Conservation (phyloP, 1,284 basidiomycete species). For the Termitomyces sp. region DNA sequence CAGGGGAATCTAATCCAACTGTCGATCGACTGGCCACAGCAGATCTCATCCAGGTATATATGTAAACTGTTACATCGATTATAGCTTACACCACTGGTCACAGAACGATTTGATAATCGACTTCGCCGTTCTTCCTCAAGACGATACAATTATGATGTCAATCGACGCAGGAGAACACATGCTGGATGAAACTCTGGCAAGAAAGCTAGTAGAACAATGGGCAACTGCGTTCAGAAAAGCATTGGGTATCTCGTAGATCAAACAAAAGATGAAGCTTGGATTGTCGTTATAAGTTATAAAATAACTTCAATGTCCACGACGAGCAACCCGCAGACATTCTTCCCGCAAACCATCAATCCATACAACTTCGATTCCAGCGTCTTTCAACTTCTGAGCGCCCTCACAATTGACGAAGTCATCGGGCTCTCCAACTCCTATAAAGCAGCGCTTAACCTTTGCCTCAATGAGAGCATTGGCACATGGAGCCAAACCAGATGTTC, state of each 20-base stretch:
- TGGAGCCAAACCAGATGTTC: slow-evolving; percentile 82
- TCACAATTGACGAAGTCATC: slow-evolving; percentile 94
- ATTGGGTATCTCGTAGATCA: slow-evolving; percentile 11
- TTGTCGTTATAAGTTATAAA: too few relatives aligned
- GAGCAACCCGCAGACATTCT: slow-evolving; percentile 74
- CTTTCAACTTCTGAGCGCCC: slow-evolving; percentile 72
- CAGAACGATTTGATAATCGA: slow-evolving; percentile 40
- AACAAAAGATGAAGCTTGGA: not conserved
- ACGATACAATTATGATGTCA: slow-evolving; percentile 36
- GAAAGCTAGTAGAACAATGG: slow-evolving; percentile 27
- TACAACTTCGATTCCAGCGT: slow-evolving; percentile 73
- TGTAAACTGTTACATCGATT: not conserved
- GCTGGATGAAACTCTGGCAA: slow-evolving; percentile 28
- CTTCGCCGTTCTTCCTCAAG: slow-evolving; percentile 29
- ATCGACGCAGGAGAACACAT: slow-evolving; percentile 33
- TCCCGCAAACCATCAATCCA: slow-evolving; percentile 70
- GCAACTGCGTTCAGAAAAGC: slow-evolving; percentile 16
- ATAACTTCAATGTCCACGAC: slow-evolving; percentile 42
- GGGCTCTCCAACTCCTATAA: slow-evolving; percentile 91
- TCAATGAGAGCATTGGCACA: slow-evolving; percentile 85
- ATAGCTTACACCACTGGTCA: not conserved
- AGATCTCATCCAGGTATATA: slow-evolving; percentile 25
- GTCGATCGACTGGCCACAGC: slow-evolving; percentile 21
- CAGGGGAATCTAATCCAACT: slow-evolving; percentile 13
- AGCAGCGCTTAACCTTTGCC: slow-evolving; percentile 70